Evolutionary conservation across 352 stramenopile genomes (phyloP).

Genomic region (Globisporangium solare): DNA sequence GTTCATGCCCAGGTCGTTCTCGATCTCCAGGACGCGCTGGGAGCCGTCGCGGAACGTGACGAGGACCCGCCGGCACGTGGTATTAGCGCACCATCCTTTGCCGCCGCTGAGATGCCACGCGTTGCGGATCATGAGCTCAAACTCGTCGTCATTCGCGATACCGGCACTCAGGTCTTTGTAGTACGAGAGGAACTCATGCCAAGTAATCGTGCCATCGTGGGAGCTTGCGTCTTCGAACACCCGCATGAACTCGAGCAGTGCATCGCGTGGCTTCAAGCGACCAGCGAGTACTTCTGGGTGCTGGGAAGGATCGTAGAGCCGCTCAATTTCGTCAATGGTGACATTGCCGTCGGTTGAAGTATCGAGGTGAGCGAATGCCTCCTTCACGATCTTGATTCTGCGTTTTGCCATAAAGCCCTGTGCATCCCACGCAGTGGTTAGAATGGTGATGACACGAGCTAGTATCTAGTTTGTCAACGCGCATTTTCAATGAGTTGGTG

Average conservation of each 20-base stretch:
- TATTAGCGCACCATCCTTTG: constrained; percentile 67
- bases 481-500: neutral
- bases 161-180: constrained; percentile 86
- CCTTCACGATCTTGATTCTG: constrained; percentile 76
- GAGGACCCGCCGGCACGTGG: constrained; percentile 65
- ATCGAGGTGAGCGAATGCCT: constrained; percentile 77
- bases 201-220: constrained; percentile 58
- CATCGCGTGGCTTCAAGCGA: constrained; percentile 47
- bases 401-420: constrained; percentile 75
- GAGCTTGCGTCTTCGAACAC: constrained; percentile 46
- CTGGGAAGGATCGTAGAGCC: constrained; percentile 69
- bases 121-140: constrained; percentile 83
- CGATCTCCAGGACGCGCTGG: constrained; percentile 62
- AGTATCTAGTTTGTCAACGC: neutral
- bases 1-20: constrained; percentile 61
- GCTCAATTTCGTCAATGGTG: constrained; percentile 69
- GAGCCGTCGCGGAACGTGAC: constrained; percentile 64
- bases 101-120: constrained; percentile 86
- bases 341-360: constrained; percentile 55
- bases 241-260: constrained; percentile 79
- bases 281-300: constrained; percentile 80
- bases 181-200: constrained; percentile 86
- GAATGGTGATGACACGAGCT: constrained; percentile 5
- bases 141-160: constrained; percentile 82
- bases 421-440: neutral